Evolutionary conservation across 2,329 filamentous ascomycete genomes (phyloP), one percentile per base, ranked within the genome.

Genomic region (Claviceps arundinis): DNA sequence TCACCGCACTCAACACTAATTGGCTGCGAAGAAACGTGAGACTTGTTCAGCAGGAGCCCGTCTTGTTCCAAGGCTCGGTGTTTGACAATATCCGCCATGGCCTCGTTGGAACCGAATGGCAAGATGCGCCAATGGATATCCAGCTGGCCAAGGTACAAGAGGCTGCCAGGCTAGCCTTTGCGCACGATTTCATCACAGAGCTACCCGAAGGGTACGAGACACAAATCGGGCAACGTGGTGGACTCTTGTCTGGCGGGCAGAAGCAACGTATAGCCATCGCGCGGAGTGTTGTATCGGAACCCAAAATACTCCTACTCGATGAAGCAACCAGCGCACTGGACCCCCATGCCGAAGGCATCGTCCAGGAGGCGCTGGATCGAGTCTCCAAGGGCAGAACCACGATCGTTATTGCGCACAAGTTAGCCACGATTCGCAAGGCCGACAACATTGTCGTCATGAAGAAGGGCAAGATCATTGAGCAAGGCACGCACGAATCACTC

Each of bases 311-410:
- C 34, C 91, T 96, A 53, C 78, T 96, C 1, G 90, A 96, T 64
- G 91, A 96, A 74, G 85, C 90, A 16, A 96, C 90, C 0, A 93
- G 87, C 7, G 90, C 90, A 0, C 77, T 96, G 14, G 90, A 96
- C 63, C 89, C 90, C 17, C 90, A 95, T 67, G 91, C 86, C 0
- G 90, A 96, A 67, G 94, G 89, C 0, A 78, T 95, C 2, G 90
- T 96, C 55, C 95, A 96, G 66, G 81, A 84, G 58, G 90, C 90
- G 2, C 75, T 96, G 2, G 79, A 80, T 5, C 81, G 79, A 58
- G 81, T 80, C 41, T 76, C 95, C 22, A 80, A 95, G 34, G 84
- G 85, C 62, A 93, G 90, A 66, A 96, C 90, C 0, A 96, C 90
- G 3, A 95, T 96, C 64, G 90, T 86, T 45, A 95, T 96, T 60